These are phyloP conservation scores for Tetracladium maxilliforme DNA, from an alignment of 2,329 filamentous ascomycete genomes.

Conservation along the genomic window DNA sequence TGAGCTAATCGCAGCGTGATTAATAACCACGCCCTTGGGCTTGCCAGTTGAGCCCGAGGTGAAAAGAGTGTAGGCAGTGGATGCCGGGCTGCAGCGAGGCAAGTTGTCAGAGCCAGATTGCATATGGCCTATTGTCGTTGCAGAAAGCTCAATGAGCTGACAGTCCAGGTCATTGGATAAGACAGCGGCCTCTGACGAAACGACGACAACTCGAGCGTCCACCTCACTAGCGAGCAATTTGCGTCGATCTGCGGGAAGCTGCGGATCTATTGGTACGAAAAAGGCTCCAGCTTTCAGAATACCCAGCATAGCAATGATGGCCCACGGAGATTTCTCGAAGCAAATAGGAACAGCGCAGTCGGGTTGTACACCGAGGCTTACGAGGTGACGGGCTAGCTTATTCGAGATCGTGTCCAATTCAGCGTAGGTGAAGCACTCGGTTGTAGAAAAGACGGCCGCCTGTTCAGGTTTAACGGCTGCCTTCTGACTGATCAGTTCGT, in stretches of 20 bases:
- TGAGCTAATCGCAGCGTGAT: conserved; percentile 7
- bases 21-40: conserved; percentile 29
- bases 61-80: conserved; percentile 24
- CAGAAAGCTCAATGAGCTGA: too few relatives aligned
- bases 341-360: conserved; percentile 6
- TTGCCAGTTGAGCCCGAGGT: conserved; percentile 35
- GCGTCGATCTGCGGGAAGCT: conserved; percentile 8
- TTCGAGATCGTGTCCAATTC: conserved; percentile 5
- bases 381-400: conserved; percentile 2
- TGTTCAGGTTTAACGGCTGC: too few relatives aligned
- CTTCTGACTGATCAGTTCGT: too few relatives aligned
- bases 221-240: too few relatives aligned
- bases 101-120: too few relatives aligned
- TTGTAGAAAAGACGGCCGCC: too few relatives aligned
- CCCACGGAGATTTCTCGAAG: conserved; percentile 8
- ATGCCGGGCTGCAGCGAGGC: too few relatives aligned
- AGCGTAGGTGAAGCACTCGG: conserved; percentile 7
- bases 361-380: conserved; percentile 4
- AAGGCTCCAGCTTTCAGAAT: conserved; percentile 12
- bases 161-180: too few relatives aligned
- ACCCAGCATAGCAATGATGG: conserved; percentile 11
- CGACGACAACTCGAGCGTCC: too few relatives aligned
- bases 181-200: too few relatives aligned
- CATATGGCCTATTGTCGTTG: too few relatives aligned
- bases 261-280: conserved; percentile 13